Evolutionary conservation across 208 protist genomes (phyloP), one percentile per base, ranked within the genome.

Genomic region (Tritrichomonas musculus): DNA sequence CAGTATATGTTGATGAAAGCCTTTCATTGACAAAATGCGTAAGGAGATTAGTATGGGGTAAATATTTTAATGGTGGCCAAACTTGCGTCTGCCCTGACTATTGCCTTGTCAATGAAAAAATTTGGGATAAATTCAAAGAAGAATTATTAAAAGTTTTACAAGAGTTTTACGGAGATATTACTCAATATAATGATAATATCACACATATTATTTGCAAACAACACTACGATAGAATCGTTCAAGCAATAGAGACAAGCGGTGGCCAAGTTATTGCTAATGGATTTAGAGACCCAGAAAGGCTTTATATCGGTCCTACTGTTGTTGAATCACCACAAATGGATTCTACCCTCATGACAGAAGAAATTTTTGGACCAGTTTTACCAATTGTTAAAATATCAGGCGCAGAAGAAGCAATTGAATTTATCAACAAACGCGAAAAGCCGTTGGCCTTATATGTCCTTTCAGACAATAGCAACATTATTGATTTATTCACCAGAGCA

Each of bases 1-100:
- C 97, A 44, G 94, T 93, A 25, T 97, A 98, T 72, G 93, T 98
- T 4, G 96, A 97, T 94, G 84, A 84, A 33, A 94, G 93, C 1
- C 22, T 69, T 2, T 39, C 11, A 0, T n/a, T 92, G 1, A 11
- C 0, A 2, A 69, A 72, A 47, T 39, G 30, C 11, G 50, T 13
- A 2, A 69, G 27, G 30, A 41, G 88, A 69, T 27, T 92, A 9
- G 41, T 92, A 33, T 92, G 33, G 50, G 88, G 25, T 1, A 64
- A 69, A 11, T 47, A 73, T 1, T 69, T 72, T 2, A 92, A 92
- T 49, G 50, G 88, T 1, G 88, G 88, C 0, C 88, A 92, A 49
- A 72, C 57, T 1, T 92, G 88, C 33, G 50, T 92, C 8, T 14
- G 20, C 1, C 88, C 88, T 17, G 88, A 92, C 17, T 92, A 92